A percentile compares a stretch with the other conserved stretches of the same genome.
Conservation (phyloP, 331 rosid genomes). For the Erythrophleum ivorense region DNA sequence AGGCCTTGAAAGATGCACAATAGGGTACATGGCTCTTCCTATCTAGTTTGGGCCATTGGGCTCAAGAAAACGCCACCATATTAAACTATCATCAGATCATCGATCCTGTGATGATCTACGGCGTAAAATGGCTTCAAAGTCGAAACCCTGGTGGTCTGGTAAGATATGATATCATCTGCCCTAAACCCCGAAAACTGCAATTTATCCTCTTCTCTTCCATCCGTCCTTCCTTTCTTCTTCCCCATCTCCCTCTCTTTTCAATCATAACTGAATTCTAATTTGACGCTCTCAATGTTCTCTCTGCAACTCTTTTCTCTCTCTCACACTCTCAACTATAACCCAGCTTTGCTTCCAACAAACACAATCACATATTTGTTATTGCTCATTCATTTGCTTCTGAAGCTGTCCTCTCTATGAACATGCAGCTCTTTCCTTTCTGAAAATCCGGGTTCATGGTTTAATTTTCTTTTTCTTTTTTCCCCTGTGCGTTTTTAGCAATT, state of each 20-base stretch:
- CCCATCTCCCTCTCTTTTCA: not conserved
- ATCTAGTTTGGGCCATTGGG: too few relatives aligned
- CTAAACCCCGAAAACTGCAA: constrained; percentile 7
- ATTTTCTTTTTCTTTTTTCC: too few relatives aligned
- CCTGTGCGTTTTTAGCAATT: not conserved
- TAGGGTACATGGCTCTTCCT: too few relatives aligned
- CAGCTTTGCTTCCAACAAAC: constrained; percentile 22
- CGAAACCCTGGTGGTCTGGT: not conserved
- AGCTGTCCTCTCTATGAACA: not conserved
- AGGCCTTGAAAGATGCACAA: too few relatives aligned
- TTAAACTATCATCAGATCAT: not conserved
- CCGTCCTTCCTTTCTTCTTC: not conserved
- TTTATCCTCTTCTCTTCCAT: not conserved
- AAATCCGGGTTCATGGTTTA: constrained; percentile 34
- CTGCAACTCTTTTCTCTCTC: not conserved
- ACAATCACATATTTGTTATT: not conserved
- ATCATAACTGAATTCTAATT: not conserved
- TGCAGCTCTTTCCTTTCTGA: not conserved
- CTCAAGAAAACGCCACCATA: not conserved
- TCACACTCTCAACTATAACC: constrained; percentile 17
- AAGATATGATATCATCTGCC: not conserved
- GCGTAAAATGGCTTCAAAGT: not conserved
- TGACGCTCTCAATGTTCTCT: not conserved
- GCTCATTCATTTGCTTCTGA: constrained; percentile 28
- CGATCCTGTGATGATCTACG: not conserved